Evolutionary conservation across 768 basidiomycete genomes (phyloP), one percentile per base, ranked within the genome.

Genomic region (Lentinula sp.): DNA sequence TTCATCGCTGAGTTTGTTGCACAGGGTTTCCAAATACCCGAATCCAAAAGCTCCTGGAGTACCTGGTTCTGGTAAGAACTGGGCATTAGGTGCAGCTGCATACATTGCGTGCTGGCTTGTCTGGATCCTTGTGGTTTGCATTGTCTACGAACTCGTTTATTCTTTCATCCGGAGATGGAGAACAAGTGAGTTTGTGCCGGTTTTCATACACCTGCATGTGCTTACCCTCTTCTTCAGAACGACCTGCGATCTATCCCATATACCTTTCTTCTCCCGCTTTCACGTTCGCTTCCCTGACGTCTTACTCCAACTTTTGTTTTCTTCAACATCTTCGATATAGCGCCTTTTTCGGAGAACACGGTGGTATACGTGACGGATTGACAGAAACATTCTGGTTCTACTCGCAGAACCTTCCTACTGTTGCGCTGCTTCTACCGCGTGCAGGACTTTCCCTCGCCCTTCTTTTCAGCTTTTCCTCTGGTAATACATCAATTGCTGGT

Each of bases 321-420:
- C 76, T 95, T 65, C 84, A 87, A 61, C 83, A 94, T 71, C 78
- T 95, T 64, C 88, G 93, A 45, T 76, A 78, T 63, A 83, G 86
- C 31, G 89, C 92, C 37, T 88, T 89, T 46, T 72, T 78, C 35
- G 75, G 76, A 37, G 79, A 84, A 65, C 75, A 74, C 48, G 82
- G 78, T 59, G 74, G 79, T 66, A 61, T 79, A 61, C 76, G 77
- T 50, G 81, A 85, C 63, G 81, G 81, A 60, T 74, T 94, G 48
- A 89, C 93, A n/a, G 93, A 96, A 74, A 87, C 87, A 13, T 91
- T 82, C 70, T 91, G 85, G 77, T 85, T 84, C 68, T 89, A 91
- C 65, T 85, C 93, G 1, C 94, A 96, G 75, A 93, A 94, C 68
- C 70, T 88, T 39, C 88, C 93, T 4, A 91, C 89, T 0, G 84